Conservation (phyloP, 2,329 filamentous ascomycete species). For the Aureobasidium sp. region DNA sequence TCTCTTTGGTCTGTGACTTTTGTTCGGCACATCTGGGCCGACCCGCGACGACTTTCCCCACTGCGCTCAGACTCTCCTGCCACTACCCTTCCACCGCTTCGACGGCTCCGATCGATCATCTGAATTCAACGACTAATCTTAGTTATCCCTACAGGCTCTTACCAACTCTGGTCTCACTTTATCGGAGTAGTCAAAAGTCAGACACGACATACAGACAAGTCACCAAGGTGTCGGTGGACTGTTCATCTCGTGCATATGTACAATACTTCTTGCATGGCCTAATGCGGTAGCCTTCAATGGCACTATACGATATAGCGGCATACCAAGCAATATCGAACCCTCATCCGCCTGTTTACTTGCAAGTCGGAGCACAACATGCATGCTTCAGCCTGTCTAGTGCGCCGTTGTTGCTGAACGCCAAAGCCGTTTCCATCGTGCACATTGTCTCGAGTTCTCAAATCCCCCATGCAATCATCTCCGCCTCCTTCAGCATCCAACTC, state of each 20-base stretch:
- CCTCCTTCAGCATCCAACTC: not conserved
- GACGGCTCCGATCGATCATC: no score
- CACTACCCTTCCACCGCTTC: no score
- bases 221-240: not conserved
- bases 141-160: not conserved
- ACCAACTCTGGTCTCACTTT: not conserved
- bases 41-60: not conserved
- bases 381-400: not conserved
- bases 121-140: no score
- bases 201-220: not conserved
- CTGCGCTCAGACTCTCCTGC: not conserved
- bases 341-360: not conserved
- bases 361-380: not conserved
- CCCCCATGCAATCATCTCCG: not conserved
- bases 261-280: not conserved
- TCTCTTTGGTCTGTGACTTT: not conserved
- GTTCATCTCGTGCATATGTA: not conserved
- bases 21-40: not conserved
- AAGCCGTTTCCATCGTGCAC: not conserved
- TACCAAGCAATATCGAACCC: not conserved
- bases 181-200: no score
- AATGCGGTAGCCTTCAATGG: not conserved
- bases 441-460: not conserved
- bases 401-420: not conserved
- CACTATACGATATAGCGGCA: not conserved